Evolutionary conservation across 1,284 basidiomycete species (phyloP), one percentile per base, ranked within the genome.

Genomic region (Fomitopsis schrenkii): DNA sequence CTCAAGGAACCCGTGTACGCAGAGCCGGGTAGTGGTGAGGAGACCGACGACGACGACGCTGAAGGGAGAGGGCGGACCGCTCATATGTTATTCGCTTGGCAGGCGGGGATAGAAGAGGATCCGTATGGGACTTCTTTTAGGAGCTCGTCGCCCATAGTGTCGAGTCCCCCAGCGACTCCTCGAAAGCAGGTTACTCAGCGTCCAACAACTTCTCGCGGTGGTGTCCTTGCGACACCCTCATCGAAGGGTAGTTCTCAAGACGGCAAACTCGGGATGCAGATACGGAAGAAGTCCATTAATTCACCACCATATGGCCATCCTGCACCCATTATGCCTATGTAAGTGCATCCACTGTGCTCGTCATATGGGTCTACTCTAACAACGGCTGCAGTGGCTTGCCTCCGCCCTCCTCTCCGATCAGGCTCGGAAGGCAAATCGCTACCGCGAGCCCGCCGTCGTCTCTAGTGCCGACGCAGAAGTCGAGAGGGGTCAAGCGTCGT

Each of bases 31-130:
- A 70, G 69, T 38, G 64, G 67, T 35, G 63, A 64, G 17, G 72
- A 73, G 28, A 70, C 70, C 10, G 70, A 71, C 30, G 64, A 68
- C 12, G 65, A 67, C 12, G 65, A 67, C 8, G 66, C 66, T 5
- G 64, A 68, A 5, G 65, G 62, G 9, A 64, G 66, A 36, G 66
- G 61, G 8, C 38, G 60, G 41, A 66, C 71, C 0, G 70, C 68
- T 5, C 64, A 67, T 8, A 60, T 62, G 30, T 54, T 71, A 2
- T 73, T 69, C 48, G 68, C 63, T 9, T 59, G 60, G 17, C 59
- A 64, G 30, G 62, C 59, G 3, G 64, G 62, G 17, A 57, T 66
- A 6, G 58, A 65, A 0, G 55, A 60, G 12, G 45, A 63, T 19
- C 28, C 45, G 9, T 60, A 57, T 14, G 63, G 66, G 10, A 60